phyloP scores from a whole-genome alignment of 2,329 filamentous ascomycete species.

The Microdochium paspali region DNA sequence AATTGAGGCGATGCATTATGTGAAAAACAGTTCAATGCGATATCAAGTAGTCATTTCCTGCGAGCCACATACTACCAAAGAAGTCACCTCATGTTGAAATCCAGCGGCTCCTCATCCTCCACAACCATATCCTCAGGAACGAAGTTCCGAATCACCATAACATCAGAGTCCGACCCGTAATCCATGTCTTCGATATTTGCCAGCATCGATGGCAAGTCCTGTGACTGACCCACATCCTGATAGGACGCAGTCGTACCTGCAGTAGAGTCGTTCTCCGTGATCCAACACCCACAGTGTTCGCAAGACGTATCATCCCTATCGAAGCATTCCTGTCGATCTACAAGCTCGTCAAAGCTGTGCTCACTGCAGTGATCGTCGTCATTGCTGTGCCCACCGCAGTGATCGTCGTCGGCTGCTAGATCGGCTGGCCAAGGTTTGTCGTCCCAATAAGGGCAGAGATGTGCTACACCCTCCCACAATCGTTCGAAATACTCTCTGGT shows the following conservation, averaged over 20 bases:
- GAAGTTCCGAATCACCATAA: background rate
- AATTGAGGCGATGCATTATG: no score
- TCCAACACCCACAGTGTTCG: no score
- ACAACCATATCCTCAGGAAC: background rate
- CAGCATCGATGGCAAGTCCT: background rate
- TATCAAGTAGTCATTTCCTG: no score
- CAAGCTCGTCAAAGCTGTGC: background rate
- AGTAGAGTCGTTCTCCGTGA: no score
- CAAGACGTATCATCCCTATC: no score
- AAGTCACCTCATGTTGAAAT: background rate
- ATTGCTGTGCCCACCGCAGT: no score
- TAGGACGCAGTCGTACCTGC: no score
- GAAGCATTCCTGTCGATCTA: no score
- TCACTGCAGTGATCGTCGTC: background rate
- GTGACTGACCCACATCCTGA: background rate
- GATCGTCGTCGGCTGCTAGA: background rate
- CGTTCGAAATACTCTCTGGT: background rate
- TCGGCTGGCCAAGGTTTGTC: background rate
- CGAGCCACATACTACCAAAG: no score
- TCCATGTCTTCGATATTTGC: background rate
- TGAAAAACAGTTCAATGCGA: no score
- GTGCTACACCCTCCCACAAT: background rate
- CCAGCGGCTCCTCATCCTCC: background rate
- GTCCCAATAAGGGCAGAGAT: background rate
- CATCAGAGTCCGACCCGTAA: background rate